These are phyloP conservation scores for Hypoxylon lienhwacheense DNA, from an alignment of 495 filamentous ascomycete genomes.

Conservation along the genomic window DNA sequence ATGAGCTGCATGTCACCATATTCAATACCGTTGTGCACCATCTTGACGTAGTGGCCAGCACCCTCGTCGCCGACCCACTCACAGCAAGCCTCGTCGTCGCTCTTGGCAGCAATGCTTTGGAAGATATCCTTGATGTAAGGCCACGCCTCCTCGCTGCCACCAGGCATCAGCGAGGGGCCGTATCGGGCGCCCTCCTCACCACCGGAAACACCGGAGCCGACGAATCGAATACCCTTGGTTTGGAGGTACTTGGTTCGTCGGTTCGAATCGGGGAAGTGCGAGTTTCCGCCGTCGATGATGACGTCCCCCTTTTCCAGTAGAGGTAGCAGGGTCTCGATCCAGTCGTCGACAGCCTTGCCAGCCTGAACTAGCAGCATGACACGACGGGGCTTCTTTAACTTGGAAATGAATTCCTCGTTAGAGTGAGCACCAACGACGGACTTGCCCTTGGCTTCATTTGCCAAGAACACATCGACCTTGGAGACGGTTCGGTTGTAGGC, in stretches of 20 bases:
- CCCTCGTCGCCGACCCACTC: conserved; percentile 99
- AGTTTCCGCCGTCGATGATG: conserved; percentile 99
- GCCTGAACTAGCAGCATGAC: conserved; percentile 99
- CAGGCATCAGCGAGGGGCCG: conserved; percentile 96
- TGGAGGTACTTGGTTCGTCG: conserved; percentile 85
- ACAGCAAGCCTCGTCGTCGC: conserved; percentile 93
- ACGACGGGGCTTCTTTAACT: conserved; percentile 93
- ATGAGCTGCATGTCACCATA: conserved; percentile 99
- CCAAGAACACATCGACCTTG: conserved; percentile 96
- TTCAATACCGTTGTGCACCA: conserved; percentile 99
- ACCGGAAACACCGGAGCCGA: conserved; percentile 96
- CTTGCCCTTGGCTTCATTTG: conserved; percentile 93
- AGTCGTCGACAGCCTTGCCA: conserved; percentile 95
- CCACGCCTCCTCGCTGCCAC: conserved; percentile 97
- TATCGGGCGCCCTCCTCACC: conserved; percentile 99
- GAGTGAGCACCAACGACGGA: conserved; percentile 91
- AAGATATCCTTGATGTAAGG: conserved; percentile 98
- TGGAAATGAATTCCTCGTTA: conserved; percentile 87
- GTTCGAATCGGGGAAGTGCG: conserved; percentile 98
- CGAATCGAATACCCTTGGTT: conserved; percentile 89
- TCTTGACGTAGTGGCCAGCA: conserved; percentile 99
- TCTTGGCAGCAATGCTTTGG: conserved; percentile 96
- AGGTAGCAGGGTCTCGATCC: conserved; percentile 93
- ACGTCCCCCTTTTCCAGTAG: conserved; percentile 91
- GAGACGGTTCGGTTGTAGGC: conserved; percentile 97